Evolutionary conservation across 1,284 basidiomycete species (phyloP).

Genomic region (Sphaerobolus stellatus): DNA sequence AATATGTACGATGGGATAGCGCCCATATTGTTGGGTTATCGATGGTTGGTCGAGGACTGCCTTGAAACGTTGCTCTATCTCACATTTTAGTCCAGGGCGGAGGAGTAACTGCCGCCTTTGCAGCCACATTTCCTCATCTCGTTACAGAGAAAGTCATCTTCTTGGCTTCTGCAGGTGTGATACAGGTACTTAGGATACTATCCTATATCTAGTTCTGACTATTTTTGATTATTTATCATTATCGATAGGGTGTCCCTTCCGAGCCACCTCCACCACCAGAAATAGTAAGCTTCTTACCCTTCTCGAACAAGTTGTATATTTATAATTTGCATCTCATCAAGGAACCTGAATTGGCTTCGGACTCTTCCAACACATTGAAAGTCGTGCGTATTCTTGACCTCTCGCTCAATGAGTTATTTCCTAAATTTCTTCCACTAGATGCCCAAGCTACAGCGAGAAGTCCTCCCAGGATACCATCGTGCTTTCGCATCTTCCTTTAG

Average conservation of each 20-base stretch:
- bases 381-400: neutral
- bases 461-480: constrained; percentile 67
- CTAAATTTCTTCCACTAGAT: neutral
- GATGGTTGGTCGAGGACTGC: constrained; percentile 51
- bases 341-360: too few species aligned
- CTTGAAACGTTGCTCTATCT: neutral
- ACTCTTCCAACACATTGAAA: too few species aligned
- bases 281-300: neutral
- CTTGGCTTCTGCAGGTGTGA: constrained; percentile 64
- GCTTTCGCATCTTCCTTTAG: constrained; percentile 72
- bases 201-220: neutral
- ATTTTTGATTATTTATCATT: neutral
- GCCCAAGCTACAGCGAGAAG: constrained; percentile 52
- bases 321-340: too few species aligned
- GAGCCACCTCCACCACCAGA: neutral
- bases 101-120: constrained; percentile 67
- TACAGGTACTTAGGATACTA: constrained; percentile 45
- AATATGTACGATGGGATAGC: constrained; percentile 68
- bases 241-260: too few species aligned
- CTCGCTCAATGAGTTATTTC: neutral
- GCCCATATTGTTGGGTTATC: constrained; percentile 67
- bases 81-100: constrained; percentile 51
- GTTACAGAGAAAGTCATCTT: constrained; percentile 62
- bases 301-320: too few species aligned
- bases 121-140: constrained; percentile 65